phyloP scores from a whole-genome alignment of 2,329 filamentous ascomycete genomes.

The Colletotrichum sp. region DNA sequence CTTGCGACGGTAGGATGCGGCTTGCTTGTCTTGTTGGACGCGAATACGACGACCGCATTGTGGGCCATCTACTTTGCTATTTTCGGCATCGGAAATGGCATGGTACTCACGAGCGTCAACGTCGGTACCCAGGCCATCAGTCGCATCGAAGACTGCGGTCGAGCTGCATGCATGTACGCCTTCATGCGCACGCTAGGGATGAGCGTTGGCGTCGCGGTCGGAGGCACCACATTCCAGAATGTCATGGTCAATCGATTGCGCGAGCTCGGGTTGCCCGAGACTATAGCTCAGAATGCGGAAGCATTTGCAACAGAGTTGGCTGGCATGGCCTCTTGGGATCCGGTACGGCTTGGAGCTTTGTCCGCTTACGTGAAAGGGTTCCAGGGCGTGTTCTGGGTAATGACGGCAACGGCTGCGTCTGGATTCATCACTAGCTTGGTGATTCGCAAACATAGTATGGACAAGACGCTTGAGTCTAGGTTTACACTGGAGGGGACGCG shows the following conservation, averaged over 20 bases:
- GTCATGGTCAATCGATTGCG: not conserved
- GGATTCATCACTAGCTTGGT: not conserved
- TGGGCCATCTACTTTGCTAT: not conserved
- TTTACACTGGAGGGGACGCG: not conserved
- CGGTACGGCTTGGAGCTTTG: not conserved
- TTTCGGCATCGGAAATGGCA: not conserved
- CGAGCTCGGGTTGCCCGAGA: not conserved
- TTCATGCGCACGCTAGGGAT: conserved; percentile 46
- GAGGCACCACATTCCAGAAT: conserved; percentile 45
- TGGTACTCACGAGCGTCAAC: conserved; percentile 8
- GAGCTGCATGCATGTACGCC: conserved; percentile 41
- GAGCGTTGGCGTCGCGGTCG: conserved; percentile 46
- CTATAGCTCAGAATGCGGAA: not conserved
- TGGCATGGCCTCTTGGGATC: not conserved
- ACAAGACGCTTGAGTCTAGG: not conserved
- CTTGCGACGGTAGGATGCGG: not conserved
- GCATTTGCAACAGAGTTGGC: not conserved
- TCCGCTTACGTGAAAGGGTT: not conserved
- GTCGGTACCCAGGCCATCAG: conserved; percentile 42
- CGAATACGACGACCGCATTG: not conserved
- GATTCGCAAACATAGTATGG: not conserved
- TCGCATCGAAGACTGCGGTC: conserved; percentile 31
- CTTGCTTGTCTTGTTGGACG: not conserved
- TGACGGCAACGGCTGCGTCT: not conserved
- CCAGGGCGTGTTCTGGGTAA: not conserved